A percentile compares a stretch with the other conserved stretches of the same genome.
Evolutionary conservation across 2,329 filamentous ascomycete genomes (phyloP).

Genomic region (Tetracladium maxilliforme): DNA sequence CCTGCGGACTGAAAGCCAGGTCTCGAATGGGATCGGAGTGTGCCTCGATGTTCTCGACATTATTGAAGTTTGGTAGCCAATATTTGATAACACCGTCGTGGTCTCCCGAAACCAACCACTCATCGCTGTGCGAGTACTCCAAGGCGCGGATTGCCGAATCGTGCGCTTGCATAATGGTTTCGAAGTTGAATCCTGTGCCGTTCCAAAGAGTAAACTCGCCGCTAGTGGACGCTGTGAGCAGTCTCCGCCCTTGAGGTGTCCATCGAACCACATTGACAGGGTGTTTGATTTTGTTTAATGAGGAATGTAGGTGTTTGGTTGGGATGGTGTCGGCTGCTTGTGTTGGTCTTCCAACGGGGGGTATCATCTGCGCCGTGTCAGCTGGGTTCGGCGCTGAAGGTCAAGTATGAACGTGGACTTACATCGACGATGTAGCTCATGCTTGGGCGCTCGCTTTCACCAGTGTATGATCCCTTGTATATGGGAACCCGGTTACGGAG

Average conservation of each 20-base stretch:
- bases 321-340: constrained; percentile 77
- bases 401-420: constrained; percentile 18
- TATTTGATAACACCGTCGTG: constrained; percentile 95
- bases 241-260: constrained; percentile 86
- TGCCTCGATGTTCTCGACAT: constrained; percentile 86
- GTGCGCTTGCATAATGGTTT: constrained; percentile 97
- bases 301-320: constrained; percentile 94
- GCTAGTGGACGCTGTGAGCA: constrained; percentile 88
- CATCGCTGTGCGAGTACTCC: constrained; percentile 85
- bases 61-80: constrained; percentile 99
- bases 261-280: constrained; percentile 94
- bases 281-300: constrained; percentile 94
- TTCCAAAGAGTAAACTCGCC: constrained; percentile 99
- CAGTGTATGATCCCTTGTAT: constrained; percentile 54
- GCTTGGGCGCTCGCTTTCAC: constrained; percentile 74
- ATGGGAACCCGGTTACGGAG: constrained; percentile 69
- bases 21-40: constrained; percentile 85
- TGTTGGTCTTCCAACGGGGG: constrained; percentile 60
- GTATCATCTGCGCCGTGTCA: constrained; percentile 53
- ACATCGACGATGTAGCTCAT: constrained; percentile 84
- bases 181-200: constrained; percentile 96
- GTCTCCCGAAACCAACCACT: constrained; percentile 93
- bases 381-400: constrained; percentile 2
- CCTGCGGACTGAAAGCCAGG: constrained; percentile 83
- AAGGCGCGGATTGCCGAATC: constrained; percentile 74